phyloP scores from a whole-genome alignment of 2,329 filamentous ascomycete genomes.

The Aspergillus fumigatiaffinis region DNA sequence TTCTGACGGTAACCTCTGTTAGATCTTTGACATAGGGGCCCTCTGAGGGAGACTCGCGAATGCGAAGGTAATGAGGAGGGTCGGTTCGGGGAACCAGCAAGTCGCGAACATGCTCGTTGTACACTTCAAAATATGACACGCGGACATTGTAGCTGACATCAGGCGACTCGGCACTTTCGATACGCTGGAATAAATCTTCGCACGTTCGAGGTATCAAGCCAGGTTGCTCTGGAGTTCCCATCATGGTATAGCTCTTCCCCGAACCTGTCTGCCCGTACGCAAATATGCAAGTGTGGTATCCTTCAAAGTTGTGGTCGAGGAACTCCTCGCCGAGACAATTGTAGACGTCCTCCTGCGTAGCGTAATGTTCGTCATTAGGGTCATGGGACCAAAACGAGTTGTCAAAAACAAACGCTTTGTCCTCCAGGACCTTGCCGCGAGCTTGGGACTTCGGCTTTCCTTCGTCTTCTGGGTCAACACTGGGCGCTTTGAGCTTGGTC shows the following conservation, averaged over 20 bases:
- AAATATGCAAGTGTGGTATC: constrained; percentile 98
- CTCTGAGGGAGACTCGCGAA: constrained; percentile 89
- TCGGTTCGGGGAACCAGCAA: constrained; percentile 77
- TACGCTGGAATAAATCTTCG: constrained; percentile 91
- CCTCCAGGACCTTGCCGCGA: constrained; percentile 69
- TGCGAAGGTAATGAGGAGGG: constrained; percentile 88
- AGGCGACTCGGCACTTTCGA: constrained; percentile 76
- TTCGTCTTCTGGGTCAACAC: constrained; percentile 46
- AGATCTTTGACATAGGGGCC: constrained; percentile 96
- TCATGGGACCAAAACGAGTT: constrained; percentile 98
- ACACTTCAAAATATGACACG: constrained; percentile 98
- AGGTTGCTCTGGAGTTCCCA: constrained; percentile 80
- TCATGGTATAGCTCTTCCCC: constrained; percentile 97
- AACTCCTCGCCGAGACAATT: constrained; percentile 93
- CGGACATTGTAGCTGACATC: constrained; percentile 96
- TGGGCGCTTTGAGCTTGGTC: constrained; percentile 74
- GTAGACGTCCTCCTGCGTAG: constrained; percentile 89
- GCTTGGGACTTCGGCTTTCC: constrained; percentile 59
- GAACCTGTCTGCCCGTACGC: constrained; percentile 97
- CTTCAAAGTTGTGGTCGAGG: constrained; percentile 97
- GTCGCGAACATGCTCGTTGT: constrained; percentile 98
- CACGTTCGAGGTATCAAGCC: constrained; percentile 94
- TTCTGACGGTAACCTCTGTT: constrained; percentile 87
- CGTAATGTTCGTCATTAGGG: constrained; percentile 75
- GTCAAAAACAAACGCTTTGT: constrained; percentile 93